Base-by-base conservation (phyloP, 1,284 basidiomycete genomes). In the Sanghuangporus sanghuang region DNA sequence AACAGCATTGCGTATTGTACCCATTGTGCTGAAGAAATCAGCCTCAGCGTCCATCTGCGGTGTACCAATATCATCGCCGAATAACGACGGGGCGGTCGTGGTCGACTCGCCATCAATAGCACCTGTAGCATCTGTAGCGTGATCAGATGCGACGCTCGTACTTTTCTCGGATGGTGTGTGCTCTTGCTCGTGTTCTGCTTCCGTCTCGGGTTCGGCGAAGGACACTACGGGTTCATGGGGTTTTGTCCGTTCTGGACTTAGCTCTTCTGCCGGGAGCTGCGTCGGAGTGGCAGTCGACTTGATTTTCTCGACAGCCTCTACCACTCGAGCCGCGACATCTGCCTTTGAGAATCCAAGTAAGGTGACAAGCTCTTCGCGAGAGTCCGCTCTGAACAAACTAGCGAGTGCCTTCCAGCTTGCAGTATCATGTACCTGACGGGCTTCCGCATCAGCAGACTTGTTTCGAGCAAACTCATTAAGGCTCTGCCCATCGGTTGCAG, bases 261-360 rank as follows among this genome's bases (percentile, higher is more conserved):
- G 35, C 23, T 63, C 65, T 14, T 71, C 68, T 9, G 49, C 39
- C 6, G 65, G 52, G 14, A 36, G 39, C 32, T 69, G 69, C 38
- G 67, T 68, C 14, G 69, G 66, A 40, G 74, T 68, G 2, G 76
- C 73, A 32, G 75, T 74, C 8, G 75, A 72, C 73, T 86, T 86
- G 68, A 95, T 81, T 67, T 84, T 87, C 57, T 89, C 84, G 57
- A 96, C 85, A 2, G 95, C 93, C 67, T 92, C 88, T 16, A 87
- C 85, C 12, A 98, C 93, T 67, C 90, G 89, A 2, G 80, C 77
- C 2, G 88, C 88, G 14, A 97, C 85, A 68, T 96, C 93, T 32
- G 85, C 85, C 75, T 96, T 96, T 9, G 93, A 95, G 75, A 97
- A 98, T 0, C 96, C 96, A 23, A 99, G 85, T 1, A 98, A 78